phyloP scores from a whole-genome alignment of 306 rosid species.

The Alnus glutinosa region DNA sequence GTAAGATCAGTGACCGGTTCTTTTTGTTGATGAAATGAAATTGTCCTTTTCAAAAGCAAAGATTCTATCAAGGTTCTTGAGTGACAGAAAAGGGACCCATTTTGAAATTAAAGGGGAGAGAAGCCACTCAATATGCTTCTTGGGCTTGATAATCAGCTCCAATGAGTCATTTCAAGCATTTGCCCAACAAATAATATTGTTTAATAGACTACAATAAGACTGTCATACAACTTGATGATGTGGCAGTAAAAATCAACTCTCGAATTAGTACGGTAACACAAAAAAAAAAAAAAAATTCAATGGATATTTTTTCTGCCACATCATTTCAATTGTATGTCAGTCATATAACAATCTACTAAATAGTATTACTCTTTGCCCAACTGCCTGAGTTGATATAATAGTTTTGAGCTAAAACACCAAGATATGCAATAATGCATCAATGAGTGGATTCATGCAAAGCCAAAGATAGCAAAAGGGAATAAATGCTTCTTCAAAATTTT shows the following conservation, averaged over 20 bases:
- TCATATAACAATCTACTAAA: too few species aligned
- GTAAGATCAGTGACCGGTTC: too few species aligned
- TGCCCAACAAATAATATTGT: neutral
- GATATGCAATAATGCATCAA: neutral
- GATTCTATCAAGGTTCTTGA: neutral
- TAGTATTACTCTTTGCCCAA: too few species aligned
- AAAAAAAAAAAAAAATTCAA: too few species aligned
- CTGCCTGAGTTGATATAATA: too few species aligned
- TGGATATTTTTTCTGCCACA: too few species aligned
- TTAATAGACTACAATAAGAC: too few species aligned
- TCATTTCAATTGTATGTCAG: too few species aligned
- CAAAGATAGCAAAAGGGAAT: neutral
- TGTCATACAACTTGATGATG: too few species aligned
- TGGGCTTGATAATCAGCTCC: neutral
- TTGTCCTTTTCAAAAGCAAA: neutral
- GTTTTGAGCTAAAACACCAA: neutral
- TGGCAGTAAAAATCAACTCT: too few species aligned
- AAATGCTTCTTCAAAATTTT: constrained; percentile 1
- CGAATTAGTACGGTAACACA: too few species aligned
- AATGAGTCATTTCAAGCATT: neutral
- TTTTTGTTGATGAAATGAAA: neutral
- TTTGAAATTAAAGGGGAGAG: neutral
- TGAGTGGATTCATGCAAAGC: neutral
- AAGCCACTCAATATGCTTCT: neutral
- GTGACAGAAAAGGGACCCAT: neutral